phyloP scores from a whole-genome alignment of 345 rosid genomes.

The Lepidium didymum region DNA sequence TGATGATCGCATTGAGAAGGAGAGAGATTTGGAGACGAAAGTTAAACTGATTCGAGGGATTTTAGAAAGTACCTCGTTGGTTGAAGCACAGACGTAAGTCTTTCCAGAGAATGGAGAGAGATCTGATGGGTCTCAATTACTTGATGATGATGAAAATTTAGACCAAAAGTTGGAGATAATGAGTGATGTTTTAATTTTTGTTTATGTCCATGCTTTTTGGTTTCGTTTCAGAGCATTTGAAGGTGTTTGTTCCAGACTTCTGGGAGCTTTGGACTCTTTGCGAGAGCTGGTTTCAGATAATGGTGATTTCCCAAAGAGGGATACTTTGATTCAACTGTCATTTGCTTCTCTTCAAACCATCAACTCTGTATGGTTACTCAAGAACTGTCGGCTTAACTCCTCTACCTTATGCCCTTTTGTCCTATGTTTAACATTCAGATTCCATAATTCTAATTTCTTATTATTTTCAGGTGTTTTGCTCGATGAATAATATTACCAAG shows the following conservation, averaged over 20 bases:
- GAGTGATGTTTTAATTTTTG: neutral
- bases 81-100: slow-evolving; percentile 68
- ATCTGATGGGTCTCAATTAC: neutral
- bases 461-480: slow-evolving; percentile 57
- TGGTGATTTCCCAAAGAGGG: slow-evolving; percentile 33
- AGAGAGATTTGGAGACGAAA: slow-evolving; percentile 36
- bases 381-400: neutral
- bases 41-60: slow-evolving; percentile 43
- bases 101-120: neutral
- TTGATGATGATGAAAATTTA: slow-evolving; percentile 5
- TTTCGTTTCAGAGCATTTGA: slow-evolving; percentile 58
- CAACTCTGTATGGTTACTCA: slow-evolving; percentile 47
- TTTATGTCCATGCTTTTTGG: slow-evolving; percentile 11
- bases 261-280: slow-evolving; percentile 55
- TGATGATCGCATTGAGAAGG: slow-evolving; percentile 23
- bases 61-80: slow-evolving; percentile 49
- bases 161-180: neutral
- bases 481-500: slow-evolving; percentile 40
- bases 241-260: slow-evolving; percentile 53
- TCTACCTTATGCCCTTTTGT: neutral
- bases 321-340: slow-evolving; percentile 40
- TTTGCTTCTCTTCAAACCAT: slow-evolving; percentile 51
- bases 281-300: slow-evolving; percentile 35
- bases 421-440: neutral
- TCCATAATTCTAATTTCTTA: neutral